Conservation (phyloP, 2,329 filamentous ascomycete species). For the Stagonosporopsis tanaceti region DNA sequence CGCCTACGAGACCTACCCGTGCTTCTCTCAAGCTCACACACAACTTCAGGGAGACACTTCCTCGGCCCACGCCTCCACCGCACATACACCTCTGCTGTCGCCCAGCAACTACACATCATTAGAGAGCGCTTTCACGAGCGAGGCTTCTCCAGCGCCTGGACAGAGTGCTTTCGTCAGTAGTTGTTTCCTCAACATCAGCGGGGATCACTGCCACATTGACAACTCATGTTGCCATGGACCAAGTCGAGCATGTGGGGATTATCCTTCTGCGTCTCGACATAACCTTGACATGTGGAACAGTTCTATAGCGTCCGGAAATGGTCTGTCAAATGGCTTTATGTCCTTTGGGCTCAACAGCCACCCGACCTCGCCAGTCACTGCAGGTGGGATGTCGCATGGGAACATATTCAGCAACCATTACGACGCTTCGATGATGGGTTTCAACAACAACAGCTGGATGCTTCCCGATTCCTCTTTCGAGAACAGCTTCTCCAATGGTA, state of each 20-base stretch:
- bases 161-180: constrained; percentile 26
- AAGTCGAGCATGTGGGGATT: constrained; percentile 40
- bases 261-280: constrained; percentile 32
- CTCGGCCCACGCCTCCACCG: constrained; percentile 36
- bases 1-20: constrained; percentile 41
- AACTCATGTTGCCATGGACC: constrained; percentile 47
- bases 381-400: constrained; percentile 23
- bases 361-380: constrained; percentile 31
- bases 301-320: constrained; percentile 38
- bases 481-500: constrained; percentile 18
- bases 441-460: constrained; percentile 38
- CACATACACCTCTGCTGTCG: constrained; percentile 41
- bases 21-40: constrained; percentile 39
- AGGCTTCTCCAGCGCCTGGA: constrained; percentile 36
- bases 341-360: constrained; percentile 37
- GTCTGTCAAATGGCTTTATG: constrained; percentile 36
- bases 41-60: constrained; percentile 25
- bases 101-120: constrained; percentile 45
- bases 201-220: constrained; percentile 47
- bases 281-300: constrained; percentile 40
- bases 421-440: constrained; percentile 29
- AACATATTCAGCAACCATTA: constrained; percentile 26
- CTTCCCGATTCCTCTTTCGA: constrained; percentile 36
- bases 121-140: constrained; percentile 38
- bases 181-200: constrained; percentile 42